A percentile compares a stretch with the other conserved stretches of the same genome.
Conservation (phyloP, 106 monocot species). For the Dendrobium huoshanense region DNA sequence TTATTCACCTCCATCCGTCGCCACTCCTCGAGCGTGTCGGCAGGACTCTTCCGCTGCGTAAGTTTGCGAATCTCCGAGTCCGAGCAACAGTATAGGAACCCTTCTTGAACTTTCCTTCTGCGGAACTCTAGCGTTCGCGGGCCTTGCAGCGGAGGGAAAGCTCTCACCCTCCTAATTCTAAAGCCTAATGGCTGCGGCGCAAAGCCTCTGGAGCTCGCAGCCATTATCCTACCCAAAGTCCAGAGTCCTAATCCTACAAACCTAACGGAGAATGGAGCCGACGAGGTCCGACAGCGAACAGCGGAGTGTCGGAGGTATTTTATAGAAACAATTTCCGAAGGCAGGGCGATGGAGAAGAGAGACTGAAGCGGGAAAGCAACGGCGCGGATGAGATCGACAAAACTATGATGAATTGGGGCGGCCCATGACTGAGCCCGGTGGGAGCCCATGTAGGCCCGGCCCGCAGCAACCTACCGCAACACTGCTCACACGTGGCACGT, state of each 20-base stretch:
- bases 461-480: background rate
- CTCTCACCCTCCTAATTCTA: background rate
- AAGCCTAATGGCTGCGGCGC: constrained; percentile 13
- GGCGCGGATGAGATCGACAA: background rate
- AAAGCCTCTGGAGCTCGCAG: constrained; percentile 36
- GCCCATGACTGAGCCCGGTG: background rate
- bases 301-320: background rate
- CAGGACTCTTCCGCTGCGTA: background rate
- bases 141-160: background rate
- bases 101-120: background rate
- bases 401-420: background rate
- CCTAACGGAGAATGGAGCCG: background rate
- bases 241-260: background rate
- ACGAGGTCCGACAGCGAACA: background rate
- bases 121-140: background rate
- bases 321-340: background rate
- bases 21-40: constrained; percentile 20
- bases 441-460: background rate
- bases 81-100: constrained; percentile 21
- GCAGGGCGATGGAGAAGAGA: background rate
- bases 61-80: constrained; percentile 17
- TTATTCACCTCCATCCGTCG: constrained; percentile 22
- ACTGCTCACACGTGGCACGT: background rate
- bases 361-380: background rate
- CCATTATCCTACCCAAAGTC: constrained; percentile 25